Conservation (phyloP, 1,284 basidiomycete genomes). For the Heimioporus retisporus region DNA sequence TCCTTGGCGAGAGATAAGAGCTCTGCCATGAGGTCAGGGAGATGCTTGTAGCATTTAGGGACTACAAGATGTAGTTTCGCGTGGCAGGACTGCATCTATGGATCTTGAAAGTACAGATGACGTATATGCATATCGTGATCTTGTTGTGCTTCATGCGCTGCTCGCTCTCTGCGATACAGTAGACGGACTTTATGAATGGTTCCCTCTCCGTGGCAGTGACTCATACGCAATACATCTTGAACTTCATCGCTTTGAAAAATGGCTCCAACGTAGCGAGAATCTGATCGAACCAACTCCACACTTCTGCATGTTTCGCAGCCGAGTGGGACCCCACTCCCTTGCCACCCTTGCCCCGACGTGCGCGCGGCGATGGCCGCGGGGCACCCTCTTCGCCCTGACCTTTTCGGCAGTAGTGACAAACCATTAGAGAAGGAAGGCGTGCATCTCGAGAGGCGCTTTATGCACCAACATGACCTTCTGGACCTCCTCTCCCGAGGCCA, state of each 20-base stretch:
- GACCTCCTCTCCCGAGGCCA: constrained; percentile 77
- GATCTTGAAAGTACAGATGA: constrained; percentile 93
- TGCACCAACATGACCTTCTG: constrained; percentile 71
- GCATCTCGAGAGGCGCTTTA: too few species aligned
- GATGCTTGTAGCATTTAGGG: constrained; percentile 94
- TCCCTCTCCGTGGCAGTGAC: constrained; percentile 87
- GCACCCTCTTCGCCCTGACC: constrained; percentile 68
- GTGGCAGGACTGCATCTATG: constrained; percentile 90
- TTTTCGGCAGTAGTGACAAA: constrained; percentile 85
- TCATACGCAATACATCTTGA: constrained; percentile 90
- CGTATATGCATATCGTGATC: constrained; percentile 80
- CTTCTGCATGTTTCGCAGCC: constrained; percentile 57
- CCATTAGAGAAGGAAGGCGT: constrained; percentile 90
- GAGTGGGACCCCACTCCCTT: constrained; percentile 56
- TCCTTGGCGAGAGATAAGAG: constrained; percentile 87
- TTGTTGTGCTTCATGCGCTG: constrained; percentile 85
- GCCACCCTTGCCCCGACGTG: constrained; percentile 66
- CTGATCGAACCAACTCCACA: constrained; percentile 86
- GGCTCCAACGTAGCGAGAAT: constrained; percentile 76
- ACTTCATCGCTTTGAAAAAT: constrained; percentile 78
- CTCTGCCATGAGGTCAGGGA: constrained; percentile 96
- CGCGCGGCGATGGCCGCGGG: constrained; percentile 58
- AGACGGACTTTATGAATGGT: constrained; percentile 89
- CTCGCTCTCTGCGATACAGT: constrained; percentile 90
- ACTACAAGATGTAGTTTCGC: constrained; percentile 93